Percentiles rank a stretch among this genome's conserved stretches.
Evolutionary conservation across 2,329 filamentous ascomycete species (phyloP).

Genomic region (Sodiomyces alkalinus): DNA sequence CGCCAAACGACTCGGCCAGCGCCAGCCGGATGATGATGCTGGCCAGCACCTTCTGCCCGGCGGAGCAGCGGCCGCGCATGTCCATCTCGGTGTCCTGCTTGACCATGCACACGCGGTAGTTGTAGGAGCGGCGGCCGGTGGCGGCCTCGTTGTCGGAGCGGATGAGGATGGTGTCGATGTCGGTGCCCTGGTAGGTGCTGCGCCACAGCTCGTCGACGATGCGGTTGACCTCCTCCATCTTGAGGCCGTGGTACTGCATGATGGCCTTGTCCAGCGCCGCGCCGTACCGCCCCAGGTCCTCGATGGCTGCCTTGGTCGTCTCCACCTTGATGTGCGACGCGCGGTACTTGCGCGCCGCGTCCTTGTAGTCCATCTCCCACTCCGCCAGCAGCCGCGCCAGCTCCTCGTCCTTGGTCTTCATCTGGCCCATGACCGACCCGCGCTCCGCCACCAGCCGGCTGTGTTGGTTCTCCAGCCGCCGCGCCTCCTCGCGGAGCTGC

Average conservation of each 20-base stretch:
- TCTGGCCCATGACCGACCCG: constrained; percentile 57
- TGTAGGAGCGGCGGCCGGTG: constrained; percentile 68
- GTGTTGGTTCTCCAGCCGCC: constrained; percentile 49
- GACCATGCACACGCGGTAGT: constrained; percentile 96
- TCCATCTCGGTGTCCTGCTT: constrained; percentile 98
- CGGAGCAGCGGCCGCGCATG: constrained; percentile 95
- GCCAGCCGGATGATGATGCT: constrained; percentile 96
- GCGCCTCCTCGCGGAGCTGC: constrained; percentile 55
- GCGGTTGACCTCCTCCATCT: constrained; percentile 96
- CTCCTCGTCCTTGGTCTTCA: constrained; percentile 76
- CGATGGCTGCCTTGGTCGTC: constrained; percentile 84
- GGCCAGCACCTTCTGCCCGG: constrained; percentile 90
- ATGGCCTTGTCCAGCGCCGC: constrained; percentile 86
- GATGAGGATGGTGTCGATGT: constrained; percentile 93
- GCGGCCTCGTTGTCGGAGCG: constrained; percentile 70
- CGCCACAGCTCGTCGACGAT: constrained; percentile 96
- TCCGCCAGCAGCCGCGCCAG: constrained; percentile 57
- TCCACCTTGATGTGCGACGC: constrained; percentile 79
- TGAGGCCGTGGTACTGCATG: constrained; percentile 89
- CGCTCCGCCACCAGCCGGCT: constrained; percentile 58
- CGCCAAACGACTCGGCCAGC: constrained; percentile 88
- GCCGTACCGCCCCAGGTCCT: constrained; percentile 72
- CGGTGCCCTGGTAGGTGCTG: constrained; percentile 89
- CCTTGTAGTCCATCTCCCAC: constrained; percentile 76
- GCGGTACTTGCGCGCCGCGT: constrained; percentile 67